Percentiles rank a stretch among this genome's conserved stretches.
These are phyloP conservation scores for Linum lewisii DNA, from an alignment of 345 rosid species.

Conservation along the genomic window DNA sequence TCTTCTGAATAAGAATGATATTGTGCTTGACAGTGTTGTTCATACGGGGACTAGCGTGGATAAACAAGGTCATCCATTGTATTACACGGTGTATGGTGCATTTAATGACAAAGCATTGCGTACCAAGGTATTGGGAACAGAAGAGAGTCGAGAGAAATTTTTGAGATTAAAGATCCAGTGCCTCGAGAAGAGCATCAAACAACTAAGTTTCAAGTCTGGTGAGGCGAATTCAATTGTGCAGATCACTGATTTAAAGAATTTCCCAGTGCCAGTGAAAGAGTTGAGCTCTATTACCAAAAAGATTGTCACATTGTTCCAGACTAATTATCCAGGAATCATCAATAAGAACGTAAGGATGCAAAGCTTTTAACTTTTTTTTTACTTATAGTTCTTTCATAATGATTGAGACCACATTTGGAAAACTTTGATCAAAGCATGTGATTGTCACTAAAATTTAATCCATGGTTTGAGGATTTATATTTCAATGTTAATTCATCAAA, in stretches of 20 bases:
- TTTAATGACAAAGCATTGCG: slow-evolving; percentile 27
- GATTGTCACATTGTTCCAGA: slow-evolving; percentile 20
- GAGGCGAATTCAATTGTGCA: slow-evolving; percentile 38
- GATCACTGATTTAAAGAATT: slow-evolving; percentile 41
- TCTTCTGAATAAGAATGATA: slow-evolving; percentile 2
- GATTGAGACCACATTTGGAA: no score
- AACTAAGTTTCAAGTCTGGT: slow-evolving; percentile 37
- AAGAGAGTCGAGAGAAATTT: slow-evolving; percentile 23
- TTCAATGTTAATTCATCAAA: no score
- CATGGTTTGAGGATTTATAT: no score
- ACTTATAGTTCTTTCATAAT: no score
- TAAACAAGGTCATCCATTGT: slow-evolving; percentile 43
- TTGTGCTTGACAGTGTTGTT: slow-evolving; percentile 19
- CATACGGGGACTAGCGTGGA: slow-evolving; percentile 22
- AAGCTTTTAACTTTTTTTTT: neutral
- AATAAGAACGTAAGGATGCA: slow-evolving; percentile 26
- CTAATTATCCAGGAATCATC: slow-evolving; percentile 44
- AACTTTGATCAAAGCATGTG: no score
- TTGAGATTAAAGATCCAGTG: slow-evolving; percentile 28
- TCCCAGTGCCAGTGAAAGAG: slow-evolving; percentile 30
- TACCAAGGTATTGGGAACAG: slow-evolving; percentile 16
- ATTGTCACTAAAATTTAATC: no score
- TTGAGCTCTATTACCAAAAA: slow-evolving; percentile 18
- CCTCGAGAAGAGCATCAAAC: slow-evolving; percentile 33
- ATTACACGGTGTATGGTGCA: slow-evolving; percentile 20